phyloP scores from a whole-genome alignment of 768 basidiomycete species.

The Boletellus ananas region DNA sequence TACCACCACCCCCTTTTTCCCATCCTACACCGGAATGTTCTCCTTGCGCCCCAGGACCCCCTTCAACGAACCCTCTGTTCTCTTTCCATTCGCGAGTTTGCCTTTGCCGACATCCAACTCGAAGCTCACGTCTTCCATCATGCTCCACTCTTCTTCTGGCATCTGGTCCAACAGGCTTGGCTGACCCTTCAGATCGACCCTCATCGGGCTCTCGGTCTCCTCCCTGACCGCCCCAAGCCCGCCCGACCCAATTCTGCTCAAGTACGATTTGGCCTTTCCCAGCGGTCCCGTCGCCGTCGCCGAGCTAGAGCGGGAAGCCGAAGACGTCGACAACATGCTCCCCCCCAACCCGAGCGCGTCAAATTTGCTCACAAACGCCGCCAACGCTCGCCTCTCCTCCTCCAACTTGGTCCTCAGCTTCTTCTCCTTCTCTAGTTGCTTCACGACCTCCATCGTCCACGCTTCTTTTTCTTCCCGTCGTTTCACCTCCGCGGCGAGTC shows the following conservation, averaged over 20 bases:
- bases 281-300: constrained; percentile 1
- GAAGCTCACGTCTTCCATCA: constrained; percentile 50
- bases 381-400: constrained; percentile 72
- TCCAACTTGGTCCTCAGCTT: constrained; percentile 66
- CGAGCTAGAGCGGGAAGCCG: constrained; percentile 4
- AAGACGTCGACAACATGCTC: constrained; percentile 30
- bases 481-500: constrained; percentile 54
- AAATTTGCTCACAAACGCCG: constrained; percentile 79
- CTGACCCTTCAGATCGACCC: constrained; percentile 42
- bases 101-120: constrained; percentile 36
- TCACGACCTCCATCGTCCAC: constrained; percentile 73
- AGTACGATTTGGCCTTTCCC: constrained; percentile 50
- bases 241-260: constrained; percentile 32
- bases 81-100: constrained; percentile 26
- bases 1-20: neutral
- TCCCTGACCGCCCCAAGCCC: constrained; percentile 26
- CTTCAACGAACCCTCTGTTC: constrained; percentile 31
- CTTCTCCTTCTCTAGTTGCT: constrained; percentile 76
- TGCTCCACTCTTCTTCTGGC: constrained; percentile 52
- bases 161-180: constrained; percentile 57
- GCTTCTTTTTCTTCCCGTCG: constrained; percentile 64
- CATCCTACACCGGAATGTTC: constrained; percentile 18
- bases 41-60: constrained; percentile 28
- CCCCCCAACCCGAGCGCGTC: constrained; percentile 63
- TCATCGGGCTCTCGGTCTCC: constrained; percentile 49